Percentiles rank a stretch among this genome's conserved stretches.
Conservation (phyloP, 1,284 basidiomycete genomes). For the Amylostereum areolatum region DNA sequence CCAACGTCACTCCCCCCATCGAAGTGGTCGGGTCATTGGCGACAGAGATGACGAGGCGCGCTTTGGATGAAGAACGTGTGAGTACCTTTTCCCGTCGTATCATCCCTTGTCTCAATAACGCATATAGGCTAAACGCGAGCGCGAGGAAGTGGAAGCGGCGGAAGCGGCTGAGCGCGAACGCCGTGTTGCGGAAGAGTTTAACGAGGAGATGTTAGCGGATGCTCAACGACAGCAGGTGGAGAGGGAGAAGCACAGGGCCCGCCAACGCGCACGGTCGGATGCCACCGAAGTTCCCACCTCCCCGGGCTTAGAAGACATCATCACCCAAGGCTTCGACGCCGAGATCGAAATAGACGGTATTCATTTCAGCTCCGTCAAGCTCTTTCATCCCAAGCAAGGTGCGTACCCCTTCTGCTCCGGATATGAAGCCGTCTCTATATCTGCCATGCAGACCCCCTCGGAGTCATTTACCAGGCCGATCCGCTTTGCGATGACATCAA, state of each 20-base stretch:
- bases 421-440: too few relatives aligned
- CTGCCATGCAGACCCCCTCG: conserved; percentile 39
- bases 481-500: conserved; percentile 60
- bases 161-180: conserved; percentile 39
- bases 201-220: conserved; percentile 58
- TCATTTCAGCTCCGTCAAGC: conserved; percentile 55
- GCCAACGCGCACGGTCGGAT: conserved; percentile 60
- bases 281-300: conserved; percentile 52
- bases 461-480: conserved; percentile 63
- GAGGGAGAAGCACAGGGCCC: conserved; percentile 41
- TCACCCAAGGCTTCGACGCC: conserved; percentile 53
- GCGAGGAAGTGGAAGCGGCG: conserved; percentile 45
- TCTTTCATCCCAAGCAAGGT: conserved; percentile 67
- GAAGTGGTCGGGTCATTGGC: conserved; percentile 66
- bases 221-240: conserved; percentile 46
- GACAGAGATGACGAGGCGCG: conserved; percentile 65
- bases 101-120: neutral
- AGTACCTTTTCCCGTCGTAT: conserved; percentile 11
- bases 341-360: conserved; percentile 55
- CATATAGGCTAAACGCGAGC: conserved; percentile 30
- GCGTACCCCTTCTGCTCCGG: conserved; percentile 14
- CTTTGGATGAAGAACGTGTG: conserved; percentile 58
- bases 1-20: conserved; percentile 46
- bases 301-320: conserved; percentile 36
- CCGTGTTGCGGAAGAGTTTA: conserved; percentile 47